phyloP scores from a whole-genome alignment of 140 eudicot species.

The Cichorium intybus region DNA sequence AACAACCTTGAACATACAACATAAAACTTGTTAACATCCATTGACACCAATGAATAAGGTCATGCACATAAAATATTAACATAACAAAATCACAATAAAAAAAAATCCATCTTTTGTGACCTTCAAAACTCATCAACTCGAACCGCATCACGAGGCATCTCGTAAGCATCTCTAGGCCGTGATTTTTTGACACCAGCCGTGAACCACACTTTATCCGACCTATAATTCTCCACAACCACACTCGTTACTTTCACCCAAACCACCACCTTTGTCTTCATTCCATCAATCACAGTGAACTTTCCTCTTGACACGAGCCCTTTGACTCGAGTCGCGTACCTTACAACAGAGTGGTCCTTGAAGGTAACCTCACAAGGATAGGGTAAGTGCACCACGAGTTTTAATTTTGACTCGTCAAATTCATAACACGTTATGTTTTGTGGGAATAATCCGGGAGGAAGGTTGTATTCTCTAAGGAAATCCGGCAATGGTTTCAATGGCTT shows the following conservation, averaged over 20 bases:
- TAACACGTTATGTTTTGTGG: conserved; percentile 81
- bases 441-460: conserved; percentile 79
- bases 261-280: conserved; percentile 81
- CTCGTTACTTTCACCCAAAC: conserved; percentile 85
- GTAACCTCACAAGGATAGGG: conserved; percentile 70
- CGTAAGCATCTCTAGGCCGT: conserved; percentile 66
- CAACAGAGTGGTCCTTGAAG: conserved; percentile 74
- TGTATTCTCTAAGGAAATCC: conserved; percentile 75
- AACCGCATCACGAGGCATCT: conserved; percentile 59
- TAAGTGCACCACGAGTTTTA: conserved; percentile 67
- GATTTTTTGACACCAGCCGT: conserved; percentile 87
- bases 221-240: conserved; percentile 60
- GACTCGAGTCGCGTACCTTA: conserved; percentile 67
- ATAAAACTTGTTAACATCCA: neutral
- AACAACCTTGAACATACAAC: neutral
- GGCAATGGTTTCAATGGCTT: conserved; percentile 64
- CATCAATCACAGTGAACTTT: conserved; percentile 67
- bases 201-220: conserved; percentile 80
- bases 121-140: conserved; percentile 65
- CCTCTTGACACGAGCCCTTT: conserved; percentile 69
- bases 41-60: conserved; percentile 28
- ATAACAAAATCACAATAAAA: conserved; percentile 4
- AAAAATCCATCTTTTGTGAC: neutral
- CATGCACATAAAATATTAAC: conserved; percentile 28
- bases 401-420: conserved; percentile 69